Evolutionary conservation across 2,329 filamentous ascomycete genomes (phyloP), one percentile per base, ranked within the genome.

Genomic region (Chrysoporthe austroafricana): DNA sequence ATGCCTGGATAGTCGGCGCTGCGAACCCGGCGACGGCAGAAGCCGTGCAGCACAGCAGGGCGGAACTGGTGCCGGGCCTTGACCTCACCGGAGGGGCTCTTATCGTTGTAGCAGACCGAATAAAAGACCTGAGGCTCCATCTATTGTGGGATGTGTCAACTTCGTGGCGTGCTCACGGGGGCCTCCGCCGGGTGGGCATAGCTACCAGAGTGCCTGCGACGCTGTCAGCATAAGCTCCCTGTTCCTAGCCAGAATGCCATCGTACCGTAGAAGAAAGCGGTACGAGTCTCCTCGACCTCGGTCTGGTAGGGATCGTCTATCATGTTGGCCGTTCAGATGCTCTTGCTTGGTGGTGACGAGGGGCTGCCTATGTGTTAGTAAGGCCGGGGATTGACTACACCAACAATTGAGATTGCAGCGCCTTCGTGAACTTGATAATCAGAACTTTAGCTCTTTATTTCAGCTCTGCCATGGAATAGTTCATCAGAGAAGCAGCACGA

Each of bases 111-210:
- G 78, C 92, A 92, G 56, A 97, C 94, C 44, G 91, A 91, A 80
- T 91, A 91, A 73, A 98, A 93, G 74, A 98, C 90, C 74, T 91
- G 88, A 0, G 91, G 88, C n/a, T 90, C 91, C 94, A 97, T 97
- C 75, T 85, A 60, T 43, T 5, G 42, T 44, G 16, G 1, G 8
- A 18, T 44, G 26, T 16, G 65, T 67, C 9, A 67, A 62, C 48
- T 32, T 13, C 11, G 2, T 2, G 1, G 64, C 9, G 2, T n/a
- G 26, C 34, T 14, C 2, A 13, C 9, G 9, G 32, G 18, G 4
- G 2, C 4, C 26, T 26, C 26, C 26, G 26, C 26, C 26, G 26
- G 26, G 74, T 6, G 9, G 6, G 11, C 1, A 9, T 7, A 7
- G 67, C 46, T 74, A 79, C 80, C 72, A 83, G 67, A 13, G 80